Conservation (phyloP, 768 basidiomycete genomes). For the Dentipellis sp. region DNA sequence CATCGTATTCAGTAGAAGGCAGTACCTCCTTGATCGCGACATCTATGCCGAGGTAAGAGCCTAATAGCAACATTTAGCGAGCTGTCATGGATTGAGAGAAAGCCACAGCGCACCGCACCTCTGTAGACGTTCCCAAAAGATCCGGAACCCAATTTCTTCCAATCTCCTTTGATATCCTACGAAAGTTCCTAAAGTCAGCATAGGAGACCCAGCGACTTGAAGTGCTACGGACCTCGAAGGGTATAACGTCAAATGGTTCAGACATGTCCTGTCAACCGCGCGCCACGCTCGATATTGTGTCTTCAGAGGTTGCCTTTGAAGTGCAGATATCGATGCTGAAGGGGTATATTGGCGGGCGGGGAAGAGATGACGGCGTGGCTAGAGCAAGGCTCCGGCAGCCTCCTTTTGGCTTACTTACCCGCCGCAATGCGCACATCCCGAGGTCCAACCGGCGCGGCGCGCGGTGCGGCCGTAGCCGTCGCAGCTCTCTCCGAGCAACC, state of each 20-base stretch:
- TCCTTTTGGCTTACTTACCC: too few species aligned
- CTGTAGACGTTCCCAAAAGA: constrained; percentile 92
- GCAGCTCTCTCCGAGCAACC: too few species aligned
- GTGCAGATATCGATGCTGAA: neutral
- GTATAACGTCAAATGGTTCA: constrained; percentile 83
- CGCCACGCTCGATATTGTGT: neutral
- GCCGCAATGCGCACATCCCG: too few species aligned
- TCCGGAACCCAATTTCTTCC: constrained; percentile 87
- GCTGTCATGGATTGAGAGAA: neutral
- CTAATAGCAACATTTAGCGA: constrained; percentile 29
- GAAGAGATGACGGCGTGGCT: neutral
- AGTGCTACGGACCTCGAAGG: constrained; percentile 54
- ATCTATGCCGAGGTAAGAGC: constrained; percentile 88
- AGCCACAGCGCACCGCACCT: constrained; percentile 30
- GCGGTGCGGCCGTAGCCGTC: too few species aligned
- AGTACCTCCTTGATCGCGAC: constrained; percentile 96
- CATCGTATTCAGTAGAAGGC: constrained; percentile 86
- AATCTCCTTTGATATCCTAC: constrained; percentile 80
- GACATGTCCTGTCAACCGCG: constrained; percentile 24
- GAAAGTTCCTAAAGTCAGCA: neutral
- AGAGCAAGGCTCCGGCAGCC: neutral
- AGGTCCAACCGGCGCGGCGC: too few species aligned
- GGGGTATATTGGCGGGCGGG: neutral
- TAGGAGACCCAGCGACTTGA: neutral
- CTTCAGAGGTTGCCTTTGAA: too few species aligned